Base-by-base conservation (phyloP, 1,284 basidiomycete genomes). In the Fomitiporia mediterranea region DNA sequence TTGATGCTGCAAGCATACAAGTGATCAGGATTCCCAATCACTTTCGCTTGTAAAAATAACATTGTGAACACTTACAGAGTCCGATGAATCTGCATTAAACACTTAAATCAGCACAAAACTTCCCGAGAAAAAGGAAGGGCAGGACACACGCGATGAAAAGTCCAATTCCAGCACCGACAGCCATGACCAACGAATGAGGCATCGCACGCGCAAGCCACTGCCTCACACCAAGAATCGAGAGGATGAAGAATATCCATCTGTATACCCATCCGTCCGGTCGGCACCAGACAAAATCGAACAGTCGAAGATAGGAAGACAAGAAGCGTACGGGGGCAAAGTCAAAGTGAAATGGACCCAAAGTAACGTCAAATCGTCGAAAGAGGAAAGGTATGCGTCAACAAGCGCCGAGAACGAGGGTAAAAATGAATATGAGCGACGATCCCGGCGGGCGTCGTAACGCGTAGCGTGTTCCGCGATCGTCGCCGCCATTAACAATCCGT, bases 201-300 rank as follows among this genome's bases (percentile, higher is more conserved):
- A 95, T 91, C 53, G 93, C 79, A 38, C 92, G 83, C 11, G 87
- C 89, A 23, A 95, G 79, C 92, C 91, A 94, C 74, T 94, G 91
- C 58, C 92, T 90, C 48, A 95, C 78, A 65, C 92, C 92, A 49
- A 94, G 74, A 32, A 95, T 66, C 0, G 91, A 93, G 17, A 95
- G 77, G 64, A 86, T 65, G 62, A 94, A 80, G 76, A 95, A 95
- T 46, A 95, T 73, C 84, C 91, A 90, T 38, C 87, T 83, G 28
- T 5, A 28, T 48, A 47, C 13, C 30, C 38, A 54, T 13, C 15
- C 25, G 27, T 15, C 25, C 9, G 9, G 2, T 9, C 25, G 25
- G 27, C n/a, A n/a, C n/a, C n/a, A n/a, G n/a, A n/a, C n/a, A n/a
- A n/a, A n/a, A n/a, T 30, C 4, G 30, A 34, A 21, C 6, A 13